Percentiles rank a stretch among this genome's conserved stretches.
These are phyloP conservation scores for Nothophoma quercina DNA, from an alignment of 2,329 filamentous ascomycete species.

Conservation along the genomic window DNA sequence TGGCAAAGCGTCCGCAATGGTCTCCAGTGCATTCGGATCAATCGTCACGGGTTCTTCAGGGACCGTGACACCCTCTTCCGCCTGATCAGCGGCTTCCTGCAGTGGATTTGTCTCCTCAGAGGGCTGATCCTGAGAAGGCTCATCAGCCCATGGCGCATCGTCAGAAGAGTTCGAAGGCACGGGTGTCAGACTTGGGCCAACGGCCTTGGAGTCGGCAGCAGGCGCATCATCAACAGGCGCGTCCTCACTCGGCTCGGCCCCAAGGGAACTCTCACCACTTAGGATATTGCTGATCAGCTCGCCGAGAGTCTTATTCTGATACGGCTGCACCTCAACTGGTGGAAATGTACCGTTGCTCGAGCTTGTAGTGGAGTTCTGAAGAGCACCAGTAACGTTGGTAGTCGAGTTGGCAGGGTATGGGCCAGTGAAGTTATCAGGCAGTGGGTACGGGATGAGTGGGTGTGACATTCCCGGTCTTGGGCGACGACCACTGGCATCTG, in stretches of 20 bases:
- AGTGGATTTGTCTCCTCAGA: neutral
- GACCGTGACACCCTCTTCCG: slow-evolving; percentile 1
- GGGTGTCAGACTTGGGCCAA: neutral
- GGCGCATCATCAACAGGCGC: neutral
- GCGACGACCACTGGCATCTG: slow-evolving; percentile 4
- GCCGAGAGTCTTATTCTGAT: slow-evolving; percentile 12
- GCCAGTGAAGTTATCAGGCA: neutral
- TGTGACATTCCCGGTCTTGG: slow-evolving; percentile 3
- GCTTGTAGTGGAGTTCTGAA: neutral
- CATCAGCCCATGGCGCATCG: too few relatives aligned
- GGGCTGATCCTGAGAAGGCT: too few relatives aligned
- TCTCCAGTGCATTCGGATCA: neutral
- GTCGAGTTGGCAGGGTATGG: neutral
- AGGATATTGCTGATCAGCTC: slow-evolving; percentile 8
- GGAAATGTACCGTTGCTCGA: neutral
- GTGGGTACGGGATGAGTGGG: slow-evolving; percentile 7
- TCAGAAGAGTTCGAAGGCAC: neutral
- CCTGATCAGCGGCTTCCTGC: slow-evolving; percentile 9
- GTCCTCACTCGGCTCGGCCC: neutral
- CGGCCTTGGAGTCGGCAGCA: too few relatives aligned
- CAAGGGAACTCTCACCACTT: neutral
- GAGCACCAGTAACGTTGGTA: neutral
- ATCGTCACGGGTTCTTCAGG: neutral
- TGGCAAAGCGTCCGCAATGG: slow-evolving; percentile 6
- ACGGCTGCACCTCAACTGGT: slow-evolving; percentile 1